phyloP scores from a whole-genome alignment of 177 flowering plant genomes.

The Tripterygium wilfordii region DNA sequence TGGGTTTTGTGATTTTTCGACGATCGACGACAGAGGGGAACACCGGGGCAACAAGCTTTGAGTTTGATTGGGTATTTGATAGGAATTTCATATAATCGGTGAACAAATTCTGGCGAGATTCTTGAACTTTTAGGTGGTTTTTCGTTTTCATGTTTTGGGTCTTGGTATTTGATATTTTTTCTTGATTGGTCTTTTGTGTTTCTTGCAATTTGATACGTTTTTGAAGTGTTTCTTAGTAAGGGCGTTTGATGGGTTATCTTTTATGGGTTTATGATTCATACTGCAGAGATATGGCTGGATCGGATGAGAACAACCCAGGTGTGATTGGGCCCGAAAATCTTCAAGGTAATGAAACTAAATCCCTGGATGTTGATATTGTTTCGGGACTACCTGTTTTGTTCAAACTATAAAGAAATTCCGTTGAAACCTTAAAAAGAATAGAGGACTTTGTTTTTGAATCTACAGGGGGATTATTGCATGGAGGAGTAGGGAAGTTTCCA shows the following conservation, averaged over 20 bases:
- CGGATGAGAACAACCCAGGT: conserved; percentile 57
- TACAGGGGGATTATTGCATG: conserved; percentile 24
- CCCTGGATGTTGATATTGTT: too few species aligned
- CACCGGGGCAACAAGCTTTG: too few species aligned
- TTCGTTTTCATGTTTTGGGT: neutral
- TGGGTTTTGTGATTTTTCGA: too few species aligned
- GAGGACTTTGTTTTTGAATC: too few species aligned
- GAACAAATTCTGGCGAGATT: too few species aligned
- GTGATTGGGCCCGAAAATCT: conserved; percentile 27
- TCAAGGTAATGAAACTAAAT: conserved; percentile 32
- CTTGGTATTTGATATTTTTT: conserved; percentile 3
- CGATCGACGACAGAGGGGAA: too few species aligned
- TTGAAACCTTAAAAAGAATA: too few species aligned
- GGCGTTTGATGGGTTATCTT: conserved; percentile 1
- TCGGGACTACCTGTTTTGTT: too few species aligned
- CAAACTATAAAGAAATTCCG: too few species aligned
- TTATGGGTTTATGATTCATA: neutral
- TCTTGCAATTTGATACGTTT: neutral
- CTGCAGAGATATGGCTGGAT: conserved; percentile 42
- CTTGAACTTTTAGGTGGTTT: too few species aligned
- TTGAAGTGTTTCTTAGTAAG: neutral
- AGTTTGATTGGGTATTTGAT: too few species aligned
- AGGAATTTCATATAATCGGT: too few species aligned
- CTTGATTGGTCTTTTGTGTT: conserved; percentile 14
- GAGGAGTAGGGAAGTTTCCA: conserved; percentile 33